A percentile compares a stretch with the other conserved stretches of the same genome.
Conservation (phyloP, 441 rosid species). For the Capsella rubella region DNA sequence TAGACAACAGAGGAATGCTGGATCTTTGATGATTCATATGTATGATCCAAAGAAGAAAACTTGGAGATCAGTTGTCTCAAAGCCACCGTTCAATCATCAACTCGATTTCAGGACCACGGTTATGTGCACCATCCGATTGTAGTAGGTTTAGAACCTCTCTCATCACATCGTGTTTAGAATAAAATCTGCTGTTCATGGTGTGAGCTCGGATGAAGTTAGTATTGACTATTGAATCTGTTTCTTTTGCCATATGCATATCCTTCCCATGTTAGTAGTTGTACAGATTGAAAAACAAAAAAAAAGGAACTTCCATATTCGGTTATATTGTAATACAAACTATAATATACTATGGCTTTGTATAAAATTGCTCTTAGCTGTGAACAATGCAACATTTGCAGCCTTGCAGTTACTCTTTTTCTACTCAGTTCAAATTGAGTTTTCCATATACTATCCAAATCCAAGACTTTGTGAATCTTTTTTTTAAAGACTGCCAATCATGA, state of each 20-base stretch:
- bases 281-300: slow-evolving; percentile 18
- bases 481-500: not conserved
- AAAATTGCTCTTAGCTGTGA: not conserved
- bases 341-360: slow-evolving; percentile 20
- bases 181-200: slow-evolving; percentile 4
- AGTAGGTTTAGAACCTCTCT: slow-evolving; percentile 26
- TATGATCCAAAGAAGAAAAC: slow-evolving; percentile 75
- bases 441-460: not conserved
- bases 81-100: slow-evolving; percentile 57
- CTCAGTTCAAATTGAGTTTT: not conserved
- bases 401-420: slow-evolving; percentile 19
- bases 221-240: slow-evolving; percentile 24
- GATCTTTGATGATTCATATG: slow-evolving; percentile 63
- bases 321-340: slow-evolving; percentile 12
- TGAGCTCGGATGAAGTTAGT: slow-evolving; percentile 32
- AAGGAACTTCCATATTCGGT: slow-evolving; percentile 4
- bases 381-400: slow-evolving; percentile 15
- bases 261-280: slow-evolving; percentile 27
- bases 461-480: not conserved
- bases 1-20: slow-evolving; percentile 61
- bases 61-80: slow-evolving; percentile 67
- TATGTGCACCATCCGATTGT: slow-evolving; percentile 71
- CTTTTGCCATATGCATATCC: slow-evolving; percentile 18
- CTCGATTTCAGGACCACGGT: slow-evolving; percentile 72
- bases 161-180: not conserved